Percentiles rank a stretch among this genome's conserved stretches.
phyloP scores from a whole-genome alignment of 192 early-diverging fungal species.

The Entrophospora sp. region DNA sequence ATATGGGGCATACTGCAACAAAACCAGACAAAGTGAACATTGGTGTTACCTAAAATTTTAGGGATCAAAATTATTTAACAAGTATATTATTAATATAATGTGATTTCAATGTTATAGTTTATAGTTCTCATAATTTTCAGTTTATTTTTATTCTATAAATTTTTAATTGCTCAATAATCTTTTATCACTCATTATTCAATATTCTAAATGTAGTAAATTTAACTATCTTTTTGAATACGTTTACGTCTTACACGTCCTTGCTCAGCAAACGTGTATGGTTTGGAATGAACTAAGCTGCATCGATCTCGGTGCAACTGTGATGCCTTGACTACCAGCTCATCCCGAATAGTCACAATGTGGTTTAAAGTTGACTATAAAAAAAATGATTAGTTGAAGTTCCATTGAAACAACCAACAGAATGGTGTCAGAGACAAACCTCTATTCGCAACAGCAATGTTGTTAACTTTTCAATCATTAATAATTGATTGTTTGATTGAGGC shows the following conservation, averaged over 20 bases:
- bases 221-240: not conserved
- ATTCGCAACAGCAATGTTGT: not conserved
- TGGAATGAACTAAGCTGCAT: not conserved
- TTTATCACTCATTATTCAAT: no score
- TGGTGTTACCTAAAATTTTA: no score
- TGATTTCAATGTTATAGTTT: no score
- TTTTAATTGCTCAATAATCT: no score
- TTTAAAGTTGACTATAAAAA: not conserved
- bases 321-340: not conserved
- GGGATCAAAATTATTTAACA: no score
- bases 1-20: no score
- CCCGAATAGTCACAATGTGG: not conserved
- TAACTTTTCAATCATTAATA: constrained; percentile 6
- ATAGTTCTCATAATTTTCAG: no score
- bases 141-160: no score
- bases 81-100: no score
- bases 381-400: not conserved
- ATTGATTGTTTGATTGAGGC: not conserved
- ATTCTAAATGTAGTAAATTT: not conserved
- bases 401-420: not conserved
- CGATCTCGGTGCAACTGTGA: not conserved
- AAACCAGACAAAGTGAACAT: no score
- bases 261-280: not conserved
- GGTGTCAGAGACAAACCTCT: not conserved
- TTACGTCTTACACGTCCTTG: not conserved